These are phyloP conservation scores for Trichothecium roseum DNA, from an alignment of 2,329 filamentous ascomycete species.

Conservation along the genomic window DNA sequence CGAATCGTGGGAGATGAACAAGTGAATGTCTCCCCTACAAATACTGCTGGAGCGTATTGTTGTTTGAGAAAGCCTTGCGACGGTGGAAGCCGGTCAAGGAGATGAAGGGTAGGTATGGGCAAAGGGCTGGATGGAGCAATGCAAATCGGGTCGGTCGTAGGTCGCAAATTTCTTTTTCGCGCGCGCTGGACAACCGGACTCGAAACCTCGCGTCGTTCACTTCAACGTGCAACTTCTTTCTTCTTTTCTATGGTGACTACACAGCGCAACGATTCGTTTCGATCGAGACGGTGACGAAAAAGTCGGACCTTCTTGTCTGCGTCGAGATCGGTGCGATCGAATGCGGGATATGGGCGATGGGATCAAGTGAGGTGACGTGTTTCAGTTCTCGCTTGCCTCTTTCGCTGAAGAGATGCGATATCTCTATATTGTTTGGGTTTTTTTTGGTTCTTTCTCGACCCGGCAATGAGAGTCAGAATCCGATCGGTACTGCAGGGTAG, in stretches of 20 bases:
- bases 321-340: slow-evolving; percentile 23
- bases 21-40: slow-evolving; percentile 88
- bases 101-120: too few relatives aligned
- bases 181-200: slow-evolving; percentile 8
- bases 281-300: slow-evolving; percentile 20
- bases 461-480: not conserved
- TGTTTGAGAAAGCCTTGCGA: not conserved
- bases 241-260: slow-evolving; percentile 24
- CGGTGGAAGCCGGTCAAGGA: not conserved
- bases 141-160: slow-evolving; percentile 4
- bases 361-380: slow-evolving; percentile 26
- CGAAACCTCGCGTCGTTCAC: slow-evolving; percentile 14
- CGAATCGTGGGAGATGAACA: slow-evolving; percentile 83
- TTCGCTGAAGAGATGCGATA: slow-evolving; percentile 15
- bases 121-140: not conserved
- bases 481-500: not conserved
- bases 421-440: slow-evolving; percentile 9
- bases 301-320: slow-evolving; percentile 13
- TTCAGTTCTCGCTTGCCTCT: slow-evolving; percentile 27
- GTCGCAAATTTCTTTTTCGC: slow-evolving; percentile 4
- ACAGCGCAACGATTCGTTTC: slow-evolving; percentile 22
- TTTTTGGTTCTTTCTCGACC: not conserved
- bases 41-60: slow-evolving; percentile 20
- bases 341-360: slow-evolving; percentile 20
- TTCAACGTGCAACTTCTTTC: slow-evolving; percentile 15